Evolutionary conservation across 2,329 filamentous ascomycete species (phyloP), one percentile per base, ranked within the genome.

Genomic region (Penicillium sclerotiorum): DNA sequence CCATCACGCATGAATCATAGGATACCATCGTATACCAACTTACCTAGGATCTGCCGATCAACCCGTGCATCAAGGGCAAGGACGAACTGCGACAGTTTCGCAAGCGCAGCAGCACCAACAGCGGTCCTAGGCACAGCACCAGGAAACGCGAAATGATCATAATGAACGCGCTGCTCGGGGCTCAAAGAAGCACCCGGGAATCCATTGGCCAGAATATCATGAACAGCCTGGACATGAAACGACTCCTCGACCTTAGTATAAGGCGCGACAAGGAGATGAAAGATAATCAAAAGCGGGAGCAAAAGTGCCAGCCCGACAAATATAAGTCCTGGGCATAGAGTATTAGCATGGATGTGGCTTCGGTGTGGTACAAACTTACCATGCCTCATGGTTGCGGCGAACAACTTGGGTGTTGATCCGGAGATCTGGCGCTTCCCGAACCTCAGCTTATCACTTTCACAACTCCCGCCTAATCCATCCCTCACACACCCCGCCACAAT

Each of bases 181-280:
- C 11, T 22, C 22, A 23, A 11, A 40, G 20, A n/a, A 20, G 12
- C 47, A 38, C 18, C 17, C 23, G 90, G 89, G 1, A 89, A 84
- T 20, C 91, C 91, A 68, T 94, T 90, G 30, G 82, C 81, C 52
- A 96, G 72, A 28, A 99, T 87, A 69, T 99, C 94, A 71, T 97
- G 94, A 3, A 86, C 82, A 5, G 94, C 94, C 71, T 99, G 94
- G 50, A 97, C 84, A 70, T 96, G 96, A 81, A 99, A 97, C 0
- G 93, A 97, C 73, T 99, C 94, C 71, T 99, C 94, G 52, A 99
- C 94, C 72, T 99, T 99, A 49, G 92, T 96, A 75, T 95, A 93
- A 1, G 94, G 94, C 9, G 92, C 84, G 20, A 85, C 68, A 53
- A 84, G 65, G 47, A 95, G 83, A 70, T 96, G 89, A 47, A 88